Evolutionary conservation across 129 eudicot species (phyloP), one percentile per base, ranked within the genome.

Genomic region (Escallonia rubra): DNA sequence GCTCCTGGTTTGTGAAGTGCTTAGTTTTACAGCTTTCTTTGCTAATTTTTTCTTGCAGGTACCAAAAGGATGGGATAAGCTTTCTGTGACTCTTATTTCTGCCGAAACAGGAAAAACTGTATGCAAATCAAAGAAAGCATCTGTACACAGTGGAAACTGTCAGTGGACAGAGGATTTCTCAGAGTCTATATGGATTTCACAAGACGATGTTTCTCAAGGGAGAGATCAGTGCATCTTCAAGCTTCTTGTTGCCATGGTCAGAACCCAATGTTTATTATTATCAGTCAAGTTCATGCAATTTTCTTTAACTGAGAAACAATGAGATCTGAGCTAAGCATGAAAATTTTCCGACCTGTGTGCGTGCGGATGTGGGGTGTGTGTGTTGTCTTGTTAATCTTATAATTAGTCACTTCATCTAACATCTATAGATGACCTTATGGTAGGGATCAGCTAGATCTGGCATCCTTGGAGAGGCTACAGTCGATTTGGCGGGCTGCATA

Each of bases 21-120:
- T 45, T 54, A 8, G 52, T 68, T 60, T 59, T 42, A 61, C 50
- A 44, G 56, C 71, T 65, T 72, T 47, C 64, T 67, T 64, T 63
- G 39, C 60, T 41, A 41, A 51, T 52, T 70, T 69, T 65, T 69
- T 41, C 38, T 73, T 78, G 12, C 81, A 88, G 96, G 96, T 85
- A 49, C 96, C 96, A 39, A 88, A 78, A 79, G 96, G 96, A 68
- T 88, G 96, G 96, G 91, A 88, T 73, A 85, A 78, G 79, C 88
- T 88, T 64, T 82, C 68, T 34, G 58, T 88, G 48, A 82, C 86
- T 66, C 72, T 88, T 52, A 59, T 77, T 72, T 88, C 96, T 51
- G 75, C 74, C 46, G 87, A 85, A 74, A 79, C 88, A 60, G 96
- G 89, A 59, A 85, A 88, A 76, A 75, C 84, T 11, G 71, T 82